These are phyloP conservation scores for Cryptococcus amylolentus DNA, from an alignment of 1,284 basidiomycete species.

Conservation along the genomic window DNA sequence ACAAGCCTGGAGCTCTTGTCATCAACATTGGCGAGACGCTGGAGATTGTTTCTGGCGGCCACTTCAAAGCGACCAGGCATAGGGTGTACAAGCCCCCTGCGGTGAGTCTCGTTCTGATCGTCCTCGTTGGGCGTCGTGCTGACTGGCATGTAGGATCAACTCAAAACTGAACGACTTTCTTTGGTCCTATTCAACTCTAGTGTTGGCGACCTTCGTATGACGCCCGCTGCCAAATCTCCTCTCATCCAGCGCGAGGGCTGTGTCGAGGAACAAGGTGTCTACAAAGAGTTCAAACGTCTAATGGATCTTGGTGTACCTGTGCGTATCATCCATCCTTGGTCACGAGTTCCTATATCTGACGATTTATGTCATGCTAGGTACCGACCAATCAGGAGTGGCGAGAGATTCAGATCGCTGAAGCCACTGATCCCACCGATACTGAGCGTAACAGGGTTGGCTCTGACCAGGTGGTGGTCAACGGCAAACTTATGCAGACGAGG, in stretches of 20 bases:
- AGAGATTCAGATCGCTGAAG: conserved; percentile 39
- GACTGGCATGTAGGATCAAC: conserved; percentile 28
- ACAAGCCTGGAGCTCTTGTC: conserved; percentile 38
- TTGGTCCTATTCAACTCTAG: conserved; percentile 50
- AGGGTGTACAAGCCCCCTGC: conserved; percentile 49
- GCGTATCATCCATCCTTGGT: background rate
- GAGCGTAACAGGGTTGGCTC: conserved; percentile 27
- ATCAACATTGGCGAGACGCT: conserved; percentile 41
- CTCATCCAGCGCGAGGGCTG: conserved; percentile 40
- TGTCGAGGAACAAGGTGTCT: conserved; percentile 37
- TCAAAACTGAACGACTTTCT: conserved; percentile 50
- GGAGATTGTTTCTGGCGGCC: conserved; percentile 39
- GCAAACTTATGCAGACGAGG: conserved; percentile 34
- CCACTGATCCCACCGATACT: conserved; percentile 35
- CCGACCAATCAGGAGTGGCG: conserved; percentile 39
- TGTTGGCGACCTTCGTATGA: conserved; percentile 45
- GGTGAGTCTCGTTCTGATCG: background rate
- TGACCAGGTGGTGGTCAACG: conserved; percentile 31
- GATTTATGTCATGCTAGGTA: conserved; percentile 3
- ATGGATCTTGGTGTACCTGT: conserved; percentile 32
- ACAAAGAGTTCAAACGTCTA: conserved; percentile 36
- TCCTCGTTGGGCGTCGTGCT: background rate
- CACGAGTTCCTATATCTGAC: background rate
- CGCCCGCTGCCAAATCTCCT: conserved; percentile 30
- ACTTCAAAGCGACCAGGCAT: conserved; percentile 49